Conservation (phyloP, 2,329 filamentous ascomycete genomes). For the Pseudogymnoascus sp. region DNA sequence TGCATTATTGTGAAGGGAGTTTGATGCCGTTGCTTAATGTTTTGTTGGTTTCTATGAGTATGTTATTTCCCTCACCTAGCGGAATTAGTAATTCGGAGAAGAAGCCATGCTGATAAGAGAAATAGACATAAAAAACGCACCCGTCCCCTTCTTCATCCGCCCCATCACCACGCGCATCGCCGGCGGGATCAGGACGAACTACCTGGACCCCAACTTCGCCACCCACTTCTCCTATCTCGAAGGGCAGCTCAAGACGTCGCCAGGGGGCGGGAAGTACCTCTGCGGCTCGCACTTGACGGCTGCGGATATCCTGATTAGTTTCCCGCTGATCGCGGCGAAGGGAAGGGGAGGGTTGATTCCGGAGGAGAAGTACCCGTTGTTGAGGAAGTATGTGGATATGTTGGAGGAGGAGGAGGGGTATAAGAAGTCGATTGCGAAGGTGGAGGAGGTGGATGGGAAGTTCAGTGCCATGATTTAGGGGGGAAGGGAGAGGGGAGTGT, state of each 20-base stretch:
- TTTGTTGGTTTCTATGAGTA: slow-evolving; percentile 49
- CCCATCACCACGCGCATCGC: slow-evolving; percentile 52
- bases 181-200: slow-evolving; percentile 34
- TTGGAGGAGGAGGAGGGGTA: slow-evolving; percentile 37
- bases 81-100: too few species aligned
- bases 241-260: slow-evolving; percentile 37
- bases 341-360: slow-evolving; percentile 30
- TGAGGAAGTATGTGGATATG: slow-evolving; percentile 38
- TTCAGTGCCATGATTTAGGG: slow-evolving; percentile 21
- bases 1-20: slow-evolving; percentile 81
- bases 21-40: slow-evolving; percentile 67
- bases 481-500: too few species aligned
- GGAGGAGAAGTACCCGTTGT: slow-evolving; percentile 37
- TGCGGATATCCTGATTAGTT: slow-evolving; percentile 46
- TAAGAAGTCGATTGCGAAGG: slow-evolving; percentile 40
- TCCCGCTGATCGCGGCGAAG: slow-evolving; percentile 39
- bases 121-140: slow-evolving; percentile 43
- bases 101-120: not conserved
- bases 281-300: slow-evolving; percentile 41
- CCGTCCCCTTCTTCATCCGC: slow-evolving; percentile 61
- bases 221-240: slow-evolving; percentile 45
- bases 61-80: slow-evolving; percentile 18
- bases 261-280: slow-evolving; percentile 41
- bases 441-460: slow-evolving; percentile 35
- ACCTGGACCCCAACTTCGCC: slow-evolving; percentile 39